These are phyloP conservation scores for Pythium folliculosum DNA, from an alignment of 352 stramenopile species.

Conservation along the genomic window DNA sequence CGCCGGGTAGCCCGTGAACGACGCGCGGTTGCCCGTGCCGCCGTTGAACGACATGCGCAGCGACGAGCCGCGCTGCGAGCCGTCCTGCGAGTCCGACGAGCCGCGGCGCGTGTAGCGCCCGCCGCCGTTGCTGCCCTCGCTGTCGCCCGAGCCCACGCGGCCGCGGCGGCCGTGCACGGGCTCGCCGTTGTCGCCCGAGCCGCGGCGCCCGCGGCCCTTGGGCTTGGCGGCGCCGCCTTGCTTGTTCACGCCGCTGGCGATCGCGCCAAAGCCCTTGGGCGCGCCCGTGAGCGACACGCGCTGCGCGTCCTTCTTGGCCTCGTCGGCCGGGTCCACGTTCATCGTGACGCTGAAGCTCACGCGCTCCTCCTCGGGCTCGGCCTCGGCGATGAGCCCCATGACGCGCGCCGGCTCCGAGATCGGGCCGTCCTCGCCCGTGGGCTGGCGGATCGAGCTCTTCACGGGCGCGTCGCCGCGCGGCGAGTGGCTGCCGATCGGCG, in stretches of 20 bases:
- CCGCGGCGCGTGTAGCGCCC: constrained; percentile 51
- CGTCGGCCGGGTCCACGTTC: constrained; percentile 59
- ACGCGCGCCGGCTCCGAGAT: constrained; percentile 72
- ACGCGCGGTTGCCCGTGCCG: constrained; percentile 27
- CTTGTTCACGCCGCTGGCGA: constrained; percentile 18
- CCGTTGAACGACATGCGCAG: constrained; percentile 28
- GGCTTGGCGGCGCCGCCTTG: constrained; percentile 35
- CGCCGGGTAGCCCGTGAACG: constrained; percentile 28
- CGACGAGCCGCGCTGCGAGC: constrained; percentile 17
- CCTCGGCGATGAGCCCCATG: constrained; percentile 72
- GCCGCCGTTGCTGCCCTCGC: constrained; percentile 12
- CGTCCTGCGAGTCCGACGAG: constrained; percentile 55
- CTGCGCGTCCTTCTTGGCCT: constrained; percentile 65
- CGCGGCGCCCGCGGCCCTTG: constrained; percentile 34
- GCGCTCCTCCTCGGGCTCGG: constrained; percentile 60
- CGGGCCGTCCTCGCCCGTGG: constrained; percentile 75
- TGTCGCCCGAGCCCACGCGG: constrained; percentile 26
- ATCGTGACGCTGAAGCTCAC: constrained; percentile 88
- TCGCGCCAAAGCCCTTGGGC: constrained; percentile 28
- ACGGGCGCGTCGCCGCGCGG: not conserved
- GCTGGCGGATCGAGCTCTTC: constrained; percentile 56
- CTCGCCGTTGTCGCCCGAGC: constrained; percentile 34
- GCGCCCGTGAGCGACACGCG: constrained; percentile 49
- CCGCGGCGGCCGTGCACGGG: constrained; percentile 20
- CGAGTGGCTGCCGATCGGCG: constrained; percentile 24